Evolutionary conservation across 495 filamentous ascomycete species (phyloP).

Genomic region (Pseudoneurospora amorphoporcata): DNA sequence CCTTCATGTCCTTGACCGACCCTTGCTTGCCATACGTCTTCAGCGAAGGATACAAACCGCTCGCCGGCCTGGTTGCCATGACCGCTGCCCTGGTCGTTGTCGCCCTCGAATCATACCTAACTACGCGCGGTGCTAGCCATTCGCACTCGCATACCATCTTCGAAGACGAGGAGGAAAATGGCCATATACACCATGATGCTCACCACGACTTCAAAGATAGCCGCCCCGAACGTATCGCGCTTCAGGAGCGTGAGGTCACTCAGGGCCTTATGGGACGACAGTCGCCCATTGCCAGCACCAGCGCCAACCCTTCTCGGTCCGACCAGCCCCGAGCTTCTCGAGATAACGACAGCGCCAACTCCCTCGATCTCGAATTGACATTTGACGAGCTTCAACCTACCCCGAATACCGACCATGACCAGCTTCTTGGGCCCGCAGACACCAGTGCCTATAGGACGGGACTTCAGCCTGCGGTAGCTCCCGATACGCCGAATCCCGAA

Average conservation of each 20-base stretch:
- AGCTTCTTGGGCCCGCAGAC: slow-evolving; percentile 8
- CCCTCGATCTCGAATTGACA: slow-evolving; percentile 39
- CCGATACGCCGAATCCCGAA: slow-evolving; percentile 22
- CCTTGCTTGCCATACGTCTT: slow-evolving; percentile 68
- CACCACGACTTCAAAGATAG: neutral
- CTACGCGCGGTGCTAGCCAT: slow-evolving; percentile 42
- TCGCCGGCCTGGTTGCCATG: slow-evolving; percentile 74
- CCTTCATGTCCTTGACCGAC: slow-evolving; percentile 70
- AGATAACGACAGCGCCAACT: slow-evolving; percentile 20
- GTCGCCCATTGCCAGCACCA: neutral
- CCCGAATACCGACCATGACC: slow-evolving; percentile 14
- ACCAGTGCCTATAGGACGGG: slow-evolving; percentile 11
- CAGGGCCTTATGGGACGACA: neutral
- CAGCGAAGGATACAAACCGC: slow-evolving; percentile 60
- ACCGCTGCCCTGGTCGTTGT: slow-evolving; percentile 64
- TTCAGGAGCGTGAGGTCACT: neutral
- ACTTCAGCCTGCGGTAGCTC: slow-evolving; percentile 8
- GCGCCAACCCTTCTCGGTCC: neutral
- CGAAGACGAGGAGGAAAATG: slow-evolving; percentile 26
- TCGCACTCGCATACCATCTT: slow-evolving; percentile 37
- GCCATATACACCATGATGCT: slow-evolving; percentile 16
- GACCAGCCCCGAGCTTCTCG: slow-evolving; percentile 8
- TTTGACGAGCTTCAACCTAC: slow-evolving; percentile 40
- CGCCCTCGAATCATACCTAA: slow-evolving; percentile 67
- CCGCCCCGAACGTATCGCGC: neutral